phyloP scores from a whole-genome alignment of 345 rosid genomes.

The Eucalyptus marginata region DNA sequence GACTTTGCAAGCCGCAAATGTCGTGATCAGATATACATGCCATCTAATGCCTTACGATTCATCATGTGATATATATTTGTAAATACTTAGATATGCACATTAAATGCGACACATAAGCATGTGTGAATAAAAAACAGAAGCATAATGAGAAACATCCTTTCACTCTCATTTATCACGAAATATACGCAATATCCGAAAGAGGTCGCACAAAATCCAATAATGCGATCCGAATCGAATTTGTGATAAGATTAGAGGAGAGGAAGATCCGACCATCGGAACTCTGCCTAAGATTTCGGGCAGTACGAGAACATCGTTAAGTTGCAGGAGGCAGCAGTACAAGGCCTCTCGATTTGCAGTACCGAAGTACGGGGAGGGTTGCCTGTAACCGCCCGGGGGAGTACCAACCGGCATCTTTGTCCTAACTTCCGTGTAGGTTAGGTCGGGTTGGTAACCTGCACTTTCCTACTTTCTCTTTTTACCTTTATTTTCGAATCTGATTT shows the following conservation, averaged over 20 bases:
- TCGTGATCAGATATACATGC: neutral
- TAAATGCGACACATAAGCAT: no score
- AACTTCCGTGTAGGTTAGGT: neutral
- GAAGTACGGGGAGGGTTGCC: neutral
- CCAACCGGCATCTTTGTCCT: neutral
- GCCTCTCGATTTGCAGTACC: neutral
- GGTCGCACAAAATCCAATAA: rapidly evolving
- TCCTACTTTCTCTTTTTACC: neutral
- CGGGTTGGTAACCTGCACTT: neutral
- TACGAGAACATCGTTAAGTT: neutral
- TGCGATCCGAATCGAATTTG: neutral
- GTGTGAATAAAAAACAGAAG: no score
- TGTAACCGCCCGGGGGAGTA: neutral
- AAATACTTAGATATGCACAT: no score
- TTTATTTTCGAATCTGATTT: neutral
- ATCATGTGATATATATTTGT: no score
- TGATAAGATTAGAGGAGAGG: neutral
- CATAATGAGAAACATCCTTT: rapidly evolving
- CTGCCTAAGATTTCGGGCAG: neutral
- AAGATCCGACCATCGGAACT: neutral
- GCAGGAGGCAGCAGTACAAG: neutral
- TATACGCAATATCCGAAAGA: neutral
- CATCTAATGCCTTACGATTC: no score
- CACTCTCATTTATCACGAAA: neutral
- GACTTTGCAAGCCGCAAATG: rapidly evolving